Evolutionary conservation across 2,329 filamentous ascomycete species (phyloP).

Genomic region (Penicillium sp.): DNA sequence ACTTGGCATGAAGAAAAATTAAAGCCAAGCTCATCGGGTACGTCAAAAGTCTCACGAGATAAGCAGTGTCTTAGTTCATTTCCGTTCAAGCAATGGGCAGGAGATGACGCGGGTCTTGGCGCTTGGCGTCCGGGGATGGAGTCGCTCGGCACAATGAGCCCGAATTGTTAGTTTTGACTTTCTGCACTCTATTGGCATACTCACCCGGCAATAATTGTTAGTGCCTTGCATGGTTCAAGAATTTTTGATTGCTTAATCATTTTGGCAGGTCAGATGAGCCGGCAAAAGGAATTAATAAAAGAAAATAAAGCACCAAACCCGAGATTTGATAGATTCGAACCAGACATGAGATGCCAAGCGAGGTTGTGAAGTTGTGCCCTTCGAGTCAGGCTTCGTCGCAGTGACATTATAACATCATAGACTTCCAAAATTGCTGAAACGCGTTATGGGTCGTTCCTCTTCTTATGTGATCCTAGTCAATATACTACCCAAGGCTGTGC

Average conservation of each 20-base stretch:
- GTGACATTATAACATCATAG: background rate
- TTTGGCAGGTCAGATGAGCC: background rate
- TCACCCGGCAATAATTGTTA: background rate
- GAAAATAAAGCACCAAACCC: background rate
- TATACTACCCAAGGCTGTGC: background rate
- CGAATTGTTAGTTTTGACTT: background rate
- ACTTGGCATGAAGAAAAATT: background rate
- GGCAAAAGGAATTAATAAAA: background rate
- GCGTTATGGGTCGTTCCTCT: background rate
- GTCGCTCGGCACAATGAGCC: conserved; percentile 13
- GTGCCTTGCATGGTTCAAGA: conserved; percentile 1
- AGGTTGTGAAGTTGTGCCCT: too few relatives aligned
- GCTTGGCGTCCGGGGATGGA: conserved; percentile 20
- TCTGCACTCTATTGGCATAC: background rate
- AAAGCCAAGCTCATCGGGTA: conserved; percentile 10
- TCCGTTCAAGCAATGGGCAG: conserved; percentile 14
- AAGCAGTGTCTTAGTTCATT: conserved; percentile 14
- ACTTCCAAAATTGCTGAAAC: background rate
- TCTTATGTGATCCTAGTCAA: background rate
- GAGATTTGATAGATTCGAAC: background rate
- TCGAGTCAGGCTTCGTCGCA: too few relatives aligned
- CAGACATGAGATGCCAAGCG: too few relatives aligned
- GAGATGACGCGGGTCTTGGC: conserved; percentile 16
- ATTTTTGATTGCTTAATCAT: background rate
- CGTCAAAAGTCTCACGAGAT: conserved; percentile 9